A percentile compares a stretch with the other conserved stretches of the same genome.
phyloP scores from a whole-genome alignment of 1,284 basidiomycete genomes.

The Leccinum angustisporum region DNA sequence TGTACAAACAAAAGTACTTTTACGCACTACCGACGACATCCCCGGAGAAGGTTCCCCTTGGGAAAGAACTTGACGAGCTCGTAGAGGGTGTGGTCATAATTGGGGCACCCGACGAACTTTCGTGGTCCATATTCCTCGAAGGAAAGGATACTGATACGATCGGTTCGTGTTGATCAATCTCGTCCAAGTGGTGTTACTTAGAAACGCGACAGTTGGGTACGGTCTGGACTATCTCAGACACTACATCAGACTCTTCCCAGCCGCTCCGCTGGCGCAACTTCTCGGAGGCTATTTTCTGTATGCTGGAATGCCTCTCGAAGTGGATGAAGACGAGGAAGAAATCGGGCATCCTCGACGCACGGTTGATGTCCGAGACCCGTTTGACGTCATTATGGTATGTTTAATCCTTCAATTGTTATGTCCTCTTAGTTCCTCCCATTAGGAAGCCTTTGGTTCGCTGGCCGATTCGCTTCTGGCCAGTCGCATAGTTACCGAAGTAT shows the following conservation, averaged over 20 bases:
- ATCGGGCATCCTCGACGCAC: constrained; percentile 34
- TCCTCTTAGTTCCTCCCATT: constrained; percentile 3
- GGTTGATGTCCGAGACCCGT: constrained; percentile 42
- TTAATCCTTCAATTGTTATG: neutral
- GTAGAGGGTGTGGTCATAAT: constrained; percentile 74
- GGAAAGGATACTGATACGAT: constrained; percentile 70
- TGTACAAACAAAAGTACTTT: constrained; percentile 59
- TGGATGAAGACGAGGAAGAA: constrained; percentile 43
- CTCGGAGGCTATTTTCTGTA: constrained; percentile 71
- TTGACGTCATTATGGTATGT: constrained; percentile 56
- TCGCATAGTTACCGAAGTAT: constrained; percentile 72
- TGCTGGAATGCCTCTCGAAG: constrained; percentile 49
- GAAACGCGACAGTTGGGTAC: constrained; percentile 54
- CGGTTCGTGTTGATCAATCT: constrained; percentile 45
- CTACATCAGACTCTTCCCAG: constrained; percentile 72
- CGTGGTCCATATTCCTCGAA: constrained; percentile 82
- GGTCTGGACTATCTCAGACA: constrained; percentile 60
- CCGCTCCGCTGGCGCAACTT: constrained; percentile 54
- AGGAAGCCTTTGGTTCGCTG: constrained; percentile 62
- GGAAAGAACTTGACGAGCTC: constrained; percentile 67
- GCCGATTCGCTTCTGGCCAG: constrained; percentile 70
- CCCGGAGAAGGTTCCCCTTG: constrained; percentile 48
- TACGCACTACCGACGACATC: constrained; percentile 51
- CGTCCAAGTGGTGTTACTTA: neutral
- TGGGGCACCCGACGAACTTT: constrained; percentile 70